These are phyloP conservation scores for Nicotiana noctiflora DNA, from an alignment of 257 asterid species.

Conservation along the genomic window DNA sequence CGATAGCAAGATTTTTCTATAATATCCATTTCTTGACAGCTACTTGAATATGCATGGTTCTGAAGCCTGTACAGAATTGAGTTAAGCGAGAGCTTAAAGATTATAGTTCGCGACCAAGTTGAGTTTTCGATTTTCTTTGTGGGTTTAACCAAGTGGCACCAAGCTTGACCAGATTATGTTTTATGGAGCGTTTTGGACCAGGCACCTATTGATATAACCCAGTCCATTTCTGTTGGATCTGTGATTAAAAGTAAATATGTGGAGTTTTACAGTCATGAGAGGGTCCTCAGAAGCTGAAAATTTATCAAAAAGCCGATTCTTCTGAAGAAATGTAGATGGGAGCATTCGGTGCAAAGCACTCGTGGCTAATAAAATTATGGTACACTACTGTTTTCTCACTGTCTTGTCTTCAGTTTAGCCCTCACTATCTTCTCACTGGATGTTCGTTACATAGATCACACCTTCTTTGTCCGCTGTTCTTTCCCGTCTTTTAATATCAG, in stretches of 20 bases:
- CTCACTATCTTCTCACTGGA: background rate
- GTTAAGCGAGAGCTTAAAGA: too few relatives aligned
- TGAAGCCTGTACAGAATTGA: background rate
- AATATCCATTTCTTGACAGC: background rate
- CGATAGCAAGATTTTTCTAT: background rate
- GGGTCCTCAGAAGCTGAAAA: background rate
- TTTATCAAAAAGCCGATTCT: background rate
- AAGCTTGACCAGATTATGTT: background rate
- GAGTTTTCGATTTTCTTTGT: background rate
- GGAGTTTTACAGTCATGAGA: background rate
- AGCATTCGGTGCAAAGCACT: background rate
- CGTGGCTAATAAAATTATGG: background rate
- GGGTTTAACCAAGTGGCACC: background rate
- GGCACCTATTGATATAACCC: background rate
- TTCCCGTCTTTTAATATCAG: background rate
- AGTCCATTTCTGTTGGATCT: background rate
- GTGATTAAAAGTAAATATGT: background rate
- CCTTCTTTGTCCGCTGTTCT: background rate
- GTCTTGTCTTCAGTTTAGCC: background rate
- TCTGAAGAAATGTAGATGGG: background rate
- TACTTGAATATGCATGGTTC: background rate
- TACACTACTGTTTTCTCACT: background rate
- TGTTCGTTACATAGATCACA: background rate
- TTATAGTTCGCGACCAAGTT: background rate
- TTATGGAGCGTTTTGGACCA: background rate